phyloP scores from a whole-genome alignment of 2,329 filamentous ascomycete species.

The Penicillium sp. region DNA sequence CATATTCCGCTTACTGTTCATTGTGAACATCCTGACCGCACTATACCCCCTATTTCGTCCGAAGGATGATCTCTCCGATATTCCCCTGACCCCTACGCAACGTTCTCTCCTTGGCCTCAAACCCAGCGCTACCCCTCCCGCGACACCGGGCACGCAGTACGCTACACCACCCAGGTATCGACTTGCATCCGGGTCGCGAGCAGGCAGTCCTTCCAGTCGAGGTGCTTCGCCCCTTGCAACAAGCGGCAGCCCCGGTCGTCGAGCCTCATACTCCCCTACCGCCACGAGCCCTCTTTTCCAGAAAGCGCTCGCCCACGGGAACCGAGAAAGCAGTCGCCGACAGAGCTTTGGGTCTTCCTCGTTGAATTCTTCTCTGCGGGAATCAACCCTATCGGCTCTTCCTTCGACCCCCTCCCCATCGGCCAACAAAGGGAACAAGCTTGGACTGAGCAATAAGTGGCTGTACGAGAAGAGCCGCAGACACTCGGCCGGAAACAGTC shows the following conservation, averaged over 20 bases:
- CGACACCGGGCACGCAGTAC: slow-evolving; percentile 66
- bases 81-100: slow-evolving; percentile 85
- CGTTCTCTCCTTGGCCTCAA: slow-evolving; percentile 78
- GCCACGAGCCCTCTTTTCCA: slow-evolving; percentile 60
- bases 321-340: slow-evolving; percentile 45
- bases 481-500: slow-evolving; percentile 33
- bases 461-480: slow-evolving; percentile 72
- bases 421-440: slow-evolving; percentile 63
- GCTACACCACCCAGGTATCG: slow-evolving; percentile 85
- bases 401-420: slow-evolving; percentile 67
- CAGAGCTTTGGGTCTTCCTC: slow-evolving; percentile 61
- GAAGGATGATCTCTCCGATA: slow-evolving; percentile 77
- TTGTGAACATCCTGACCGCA: slow-evolving; percentile 68
- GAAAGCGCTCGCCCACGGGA: slow-evolving; percentile 56
- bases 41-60: slow-evolving; percentile 68
- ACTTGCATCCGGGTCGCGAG: slow-evolving; percentile 61
- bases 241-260: slow-evolving; percentile 32
- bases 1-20: slow-evolving; percentile 57
- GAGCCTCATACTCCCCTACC: slow-evolving; percentile 49
- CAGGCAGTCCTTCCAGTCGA: slow-evolving; percentile 37
- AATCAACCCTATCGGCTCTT: slow-evolving; percentile 51
- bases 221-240: slow-evolving; percentile 36
- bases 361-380: slow-evolving; percentile 33
- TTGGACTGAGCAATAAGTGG: slow-evolving; percentile 89
- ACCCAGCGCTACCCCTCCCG: slow-evolving; percentile 59